Conservation (phyloP, 2,329 filamentous ascomycete species). For the Exophiala alcalophila region DNA sequence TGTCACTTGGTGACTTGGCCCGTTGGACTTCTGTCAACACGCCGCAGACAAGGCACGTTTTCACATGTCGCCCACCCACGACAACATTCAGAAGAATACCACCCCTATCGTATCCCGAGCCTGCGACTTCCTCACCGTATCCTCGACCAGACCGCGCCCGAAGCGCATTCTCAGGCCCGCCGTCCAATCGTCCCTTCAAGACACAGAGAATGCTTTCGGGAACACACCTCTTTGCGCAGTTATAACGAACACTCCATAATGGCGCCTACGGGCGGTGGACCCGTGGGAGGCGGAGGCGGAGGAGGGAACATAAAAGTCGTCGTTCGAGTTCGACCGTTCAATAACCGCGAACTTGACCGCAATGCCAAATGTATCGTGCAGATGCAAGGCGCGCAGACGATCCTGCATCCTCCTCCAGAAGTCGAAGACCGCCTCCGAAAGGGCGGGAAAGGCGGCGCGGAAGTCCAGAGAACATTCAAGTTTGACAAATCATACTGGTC, state of each 20-base stretch:
- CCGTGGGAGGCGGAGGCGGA: constrained; percentile 43
- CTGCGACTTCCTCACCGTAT: background rate
- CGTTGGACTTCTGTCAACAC: no score
- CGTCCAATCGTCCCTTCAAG: no score
- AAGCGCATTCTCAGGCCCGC: no score
- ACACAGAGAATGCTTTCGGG: constrained; percentile 14
- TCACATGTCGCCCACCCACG: no score
- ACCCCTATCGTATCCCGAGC: background rate
- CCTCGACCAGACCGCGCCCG: no score
- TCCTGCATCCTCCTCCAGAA: constrained; percentile 71
- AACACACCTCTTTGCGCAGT: constrained; percentile 1
- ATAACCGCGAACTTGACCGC: constrained; percentile 89
- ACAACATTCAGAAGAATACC: background rate
- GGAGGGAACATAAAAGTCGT: constrained; percentile 99
- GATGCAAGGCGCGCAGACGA: constrained; percentile 90
- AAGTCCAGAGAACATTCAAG: constrained; percentile 79
- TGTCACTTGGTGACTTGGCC: no score
- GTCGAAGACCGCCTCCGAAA: constrained; percentile 53
- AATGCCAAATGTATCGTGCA: constrained; percentile 94
- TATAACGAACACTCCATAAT: constrained; percentile 43
- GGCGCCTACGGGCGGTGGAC: constrained; percentile 52
- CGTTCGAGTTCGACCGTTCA: constrained; percentile 93
- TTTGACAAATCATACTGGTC: constrained; percentile 99
- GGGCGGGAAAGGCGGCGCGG: constrained; percentile 46
- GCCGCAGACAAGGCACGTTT: no score